These are phyloP conservation scores for Apiospora koreana DNA, from an alignment of 2,329 filamentous ascomycete genomes.

Conservation along the genomic window DNA sequence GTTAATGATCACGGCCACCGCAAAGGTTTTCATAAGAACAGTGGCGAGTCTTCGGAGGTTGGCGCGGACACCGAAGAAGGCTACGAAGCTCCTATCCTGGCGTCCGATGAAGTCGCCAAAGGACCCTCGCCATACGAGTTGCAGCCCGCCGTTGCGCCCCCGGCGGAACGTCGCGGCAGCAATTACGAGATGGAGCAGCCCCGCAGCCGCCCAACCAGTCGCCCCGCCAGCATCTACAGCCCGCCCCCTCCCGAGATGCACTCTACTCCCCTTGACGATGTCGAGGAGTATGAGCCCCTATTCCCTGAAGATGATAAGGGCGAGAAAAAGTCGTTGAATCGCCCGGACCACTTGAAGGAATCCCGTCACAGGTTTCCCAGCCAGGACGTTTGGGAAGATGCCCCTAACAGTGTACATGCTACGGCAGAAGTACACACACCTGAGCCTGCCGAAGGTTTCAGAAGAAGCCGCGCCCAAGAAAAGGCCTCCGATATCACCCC, in stretches of 20 bases:
- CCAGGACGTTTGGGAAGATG: constrained; percentile 96
- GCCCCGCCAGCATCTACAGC: constrained; percentile 64
- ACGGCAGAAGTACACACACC: constrained; percentile 84
- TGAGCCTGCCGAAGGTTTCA: constrained; percentile 52
- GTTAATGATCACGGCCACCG: constrained; percentile 66
- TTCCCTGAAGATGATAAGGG: constrained; percentile 77
- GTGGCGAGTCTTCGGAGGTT: constrained; percentile 48
- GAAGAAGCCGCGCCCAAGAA: constrained; percentile 28
- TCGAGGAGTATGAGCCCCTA: constrained; percentile 92
- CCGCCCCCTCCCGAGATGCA: constrained; percentile 55
- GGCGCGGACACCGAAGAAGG: constrained; percentile 57
- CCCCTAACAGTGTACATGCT: constrained; percentile 79
- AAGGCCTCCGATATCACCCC: constrained; percentile 35
- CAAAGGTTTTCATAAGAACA: constrained; percentile 44
- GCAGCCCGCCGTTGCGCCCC: constrained; percentile 80
- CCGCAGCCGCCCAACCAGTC: constrained; percentile 65
- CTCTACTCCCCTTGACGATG: constrained; percentile 77
- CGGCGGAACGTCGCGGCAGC: constrained; percentile 63
- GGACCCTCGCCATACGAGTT: constrained; percentile 67
- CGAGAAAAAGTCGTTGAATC: constrained; percentile 37
- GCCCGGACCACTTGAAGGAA: constrained; percentile 50
- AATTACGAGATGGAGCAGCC: constrained; percentile 57
- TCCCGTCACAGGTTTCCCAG: constrained; percentile 79
- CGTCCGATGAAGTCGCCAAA: constrained; percentile 82
- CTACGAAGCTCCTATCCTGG: constrained; percentile 79